phyloP scores from a whole-genome alignment of 257 asterid species.

The Solanum appendiculatum region DNA sequence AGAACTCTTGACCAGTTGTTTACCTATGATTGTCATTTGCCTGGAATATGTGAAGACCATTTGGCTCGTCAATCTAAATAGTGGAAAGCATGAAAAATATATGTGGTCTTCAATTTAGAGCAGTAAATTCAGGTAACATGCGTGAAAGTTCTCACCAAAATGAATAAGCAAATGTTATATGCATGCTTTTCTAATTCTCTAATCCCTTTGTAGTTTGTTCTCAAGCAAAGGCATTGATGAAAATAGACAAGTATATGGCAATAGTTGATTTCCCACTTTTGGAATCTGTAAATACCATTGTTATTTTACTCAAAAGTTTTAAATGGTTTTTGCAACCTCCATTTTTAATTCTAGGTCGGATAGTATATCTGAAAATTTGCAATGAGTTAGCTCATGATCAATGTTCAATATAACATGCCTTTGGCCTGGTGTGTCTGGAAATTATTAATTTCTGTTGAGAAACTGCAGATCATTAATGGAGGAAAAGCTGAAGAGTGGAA shows the following conservation, averaged over 20 bases:
- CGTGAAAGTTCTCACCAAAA: not conserved
- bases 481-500: conserved; percentile 66
- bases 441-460: not conserved
- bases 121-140: not conserved
- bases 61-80: not conserved
- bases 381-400: not conserved
- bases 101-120: not conserved
- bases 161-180: not conserved
- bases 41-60: not conserved
- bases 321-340: not conserved
- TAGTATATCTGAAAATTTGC: not conserved
- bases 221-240: not conserved
- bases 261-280: not conserved
- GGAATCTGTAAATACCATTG: not conserved
- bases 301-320: not conserved
- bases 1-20: not conserved
- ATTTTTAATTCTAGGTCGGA: not conserved
- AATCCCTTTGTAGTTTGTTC: not conserved
- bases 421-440: not conserved
- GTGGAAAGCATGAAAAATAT: not conserved
- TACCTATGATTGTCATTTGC: not conserved
- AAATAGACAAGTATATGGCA: not conserved
- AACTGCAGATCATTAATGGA: conserved; percentile 66
- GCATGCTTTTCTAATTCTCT: not conserved
- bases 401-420: not conserved